Conservation (phyloP, 495 filamentous ascomycete genomes). For the Letharia columbiana region DNA sequence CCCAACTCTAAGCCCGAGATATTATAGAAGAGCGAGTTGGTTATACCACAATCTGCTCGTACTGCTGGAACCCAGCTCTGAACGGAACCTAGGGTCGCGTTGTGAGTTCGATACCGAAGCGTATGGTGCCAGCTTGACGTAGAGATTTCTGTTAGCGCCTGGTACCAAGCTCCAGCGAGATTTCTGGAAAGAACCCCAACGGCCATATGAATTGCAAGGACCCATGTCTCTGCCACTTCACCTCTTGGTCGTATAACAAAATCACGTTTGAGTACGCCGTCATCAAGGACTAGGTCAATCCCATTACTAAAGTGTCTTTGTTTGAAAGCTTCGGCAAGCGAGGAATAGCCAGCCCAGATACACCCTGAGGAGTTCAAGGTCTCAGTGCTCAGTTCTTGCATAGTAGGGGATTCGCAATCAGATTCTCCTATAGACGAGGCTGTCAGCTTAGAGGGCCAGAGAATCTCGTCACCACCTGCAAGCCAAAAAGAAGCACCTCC, state of each 20-base stretch:
- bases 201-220: constrained; percentile 13
- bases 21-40: not conserved
- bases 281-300: constrained; percentile 8
- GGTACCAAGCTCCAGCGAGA: constrained; percentile 11
- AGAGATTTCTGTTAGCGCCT: constrained; percentile 5
- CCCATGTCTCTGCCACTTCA: constrained; percentile 14
- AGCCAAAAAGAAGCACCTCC: constrained; percentile 17
- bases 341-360: constrained; percentile 13
- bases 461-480: constrained; percentile 3
- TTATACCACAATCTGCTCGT: constrained; percentile 9
- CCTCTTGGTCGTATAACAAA: constrained; percentile 3
- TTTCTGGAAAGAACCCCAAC: constrained; percentile 10
- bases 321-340: constrained; percentile 9
- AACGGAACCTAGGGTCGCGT: constrained; percentile 9
- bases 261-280: constrained; percentile 9
- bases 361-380: constrained; percentile 6
- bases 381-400: constrained; percentile 6
- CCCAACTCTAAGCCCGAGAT: not conserved
- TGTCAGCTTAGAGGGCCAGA: constrained; percentile 11
- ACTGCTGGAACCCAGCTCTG: constrained; percentile 13
- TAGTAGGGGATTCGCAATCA: constrained; percentile 3
- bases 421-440: constrained; percentile 8
- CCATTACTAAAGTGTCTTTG: constrained; percentile 1
- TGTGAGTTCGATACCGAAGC: constrained; percentile 10
- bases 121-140: constrained; percentile 8